phyloP scores from a whole-genome alignment of 352 stramenopile genomes.

The Phytophthora ohioensis region DNA sequence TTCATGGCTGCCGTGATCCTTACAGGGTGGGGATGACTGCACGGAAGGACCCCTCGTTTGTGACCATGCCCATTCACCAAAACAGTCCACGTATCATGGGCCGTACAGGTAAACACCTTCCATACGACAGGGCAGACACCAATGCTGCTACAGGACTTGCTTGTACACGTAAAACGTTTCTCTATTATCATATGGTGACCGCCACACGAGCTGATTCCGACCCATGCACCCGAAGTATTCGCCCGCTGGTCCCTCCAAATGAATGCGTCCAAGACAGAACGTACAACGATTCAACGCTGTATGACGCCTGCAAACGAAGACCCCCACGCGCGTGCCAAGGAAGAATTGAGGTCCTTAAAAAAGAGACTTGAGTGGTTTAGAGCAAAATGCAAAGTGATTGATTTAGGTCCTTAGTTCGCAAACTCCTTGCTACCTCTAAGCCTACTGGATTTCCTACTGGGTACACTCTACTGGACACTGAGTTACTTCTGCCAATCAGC shows the following conservation, averaged over 20 bases:
- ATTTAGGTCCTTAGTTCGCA: too few relatives aligned
- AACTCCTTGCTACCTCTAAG: too few relatives aligned
- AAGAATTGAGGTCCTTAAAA: background rate
- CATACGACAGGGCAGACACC: background rate
- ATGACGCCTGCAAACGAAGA: background rate
- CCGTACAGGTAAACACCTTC: constrained; percentile 6
- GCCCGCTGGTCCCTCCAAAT: constrained; percentile 6
- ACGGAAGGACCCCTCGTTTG: constrained; percentile 1
- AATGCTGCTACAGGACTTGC: background rate
- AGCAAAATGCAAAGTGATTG: too few relatives aligned
- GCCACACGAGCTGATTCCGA: background rate
- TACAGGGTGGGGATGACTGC: background rate
- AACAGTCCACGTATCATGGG: constrained; percentile 5
- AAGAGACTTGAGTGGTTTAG: too few relatives aligned
- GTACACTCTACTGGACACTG: too few relatives aligned
- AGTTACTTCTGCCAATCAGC: too few relatives aligned
- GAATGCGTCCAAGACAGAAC: background rate
- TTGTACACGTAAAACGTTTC: background rate
- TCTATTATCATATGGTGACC: constrained; percentile 1
- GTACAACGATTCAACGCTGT: background rate
- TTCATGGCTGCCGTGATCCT: constrained; percentile 1
- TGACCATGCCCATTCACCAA: background rate
- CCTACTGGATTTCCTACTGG: too few relatives aligned
- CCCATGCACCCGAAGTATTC: background rate
- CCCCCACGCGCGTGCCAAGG: background rate